phyloP scores from a whole-genome alignment of 345 rosid genomes.

The Ceriops tagal region DNA sequence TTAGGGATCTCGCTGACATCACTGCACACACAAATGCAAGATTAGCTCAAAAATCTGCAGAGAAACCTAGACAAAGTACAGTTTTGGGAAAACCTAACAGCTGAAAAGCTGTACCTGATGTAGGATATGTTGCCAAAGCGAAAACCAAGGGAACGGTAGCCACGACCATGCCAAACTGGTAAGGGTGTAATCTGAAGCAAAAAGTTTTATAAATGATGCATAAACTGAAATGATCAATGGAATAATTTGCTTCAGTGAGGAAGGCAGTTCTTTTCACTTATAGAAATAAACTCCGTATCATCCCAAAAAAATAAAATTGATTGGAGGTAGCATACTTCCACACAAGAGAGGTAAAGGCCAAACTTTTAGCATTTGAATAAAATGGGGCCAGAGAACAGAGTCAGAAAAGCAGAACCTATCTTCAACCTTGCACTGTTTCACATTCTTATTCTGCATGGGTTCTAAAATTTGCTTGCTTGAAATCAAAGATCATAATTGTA shows the following conservation, averaged over 20 bases:
- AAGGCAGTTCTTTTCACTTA: not conserved
- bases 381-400: too few relatives aligned
- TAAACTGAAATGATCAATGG: not conserved
- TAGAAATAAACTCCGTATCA: not conserved
- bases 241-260: not conserved
- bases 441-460: not conserved
- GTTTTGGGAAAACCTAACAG: not conserved
- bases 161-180: constrained; percentile 92
- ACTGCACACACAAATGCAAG: constrained; percentile 37
- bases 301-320: too few relatives aligned
- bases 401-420: too few relatives aligned
- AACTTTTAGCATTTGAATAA: too few relatives aligned
- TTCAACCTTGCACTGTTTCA: too few relatives aligned
- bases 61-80: constrained; percentile 1
- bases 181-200: constrained; percentile 68
- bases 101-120: constrained; percentile 52
- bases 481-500: not conserved
- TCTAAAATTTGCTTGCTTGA: not conserved
- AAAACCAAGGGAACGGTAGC: constrained; percentile 86
- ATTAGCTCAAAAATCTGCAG: not conserved
- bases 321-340: too few relatives aligned
- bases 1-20: constrained; percentile 89
- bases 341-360: too few relatives aligned
- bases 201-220: not conserved
- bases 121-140: constrained; percentile 81